Percentiles rank a stretch among this genome's conserved stretches.
phyloP scores from a whole-genome alignment of 1,284 basidiomycete genomes.

The Ceraceosorus guamensis region DNA sequence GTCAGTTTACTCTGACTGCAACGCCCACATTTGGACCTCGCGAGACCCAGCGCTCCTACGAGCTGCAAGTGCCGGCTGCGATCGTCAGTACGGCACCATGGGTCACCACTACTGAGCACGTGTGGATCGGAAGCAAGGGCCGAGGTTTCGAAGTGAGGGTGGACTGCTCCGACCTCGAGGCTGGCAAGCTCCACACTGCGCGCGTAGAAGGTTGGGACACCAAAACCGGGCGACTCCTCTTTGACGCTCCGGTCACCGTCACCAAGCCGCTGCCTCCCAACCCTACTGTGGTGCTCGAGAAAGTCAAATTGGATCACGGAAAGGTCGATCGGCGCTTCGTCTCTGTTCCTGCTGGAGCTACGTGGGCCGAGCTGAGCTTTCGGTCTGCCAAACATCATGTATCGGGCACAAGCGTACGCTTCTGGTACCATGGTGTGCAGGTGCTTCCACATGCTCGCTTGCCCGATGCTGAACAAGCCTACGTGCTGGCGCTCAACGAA shows the following conservation, averaged over 20 bases:
- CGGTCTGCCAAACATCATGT: constrained; percentile 38
- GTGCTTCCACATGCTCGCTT: constrained; percentile 42
- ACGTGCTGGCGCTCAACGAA: constrained; percentile 41
- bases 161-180: constrained; percentile 37
- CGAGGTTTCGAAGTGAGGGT: constrained; percentile 48
- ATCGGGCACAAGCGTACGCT: constrained; percentile 35
- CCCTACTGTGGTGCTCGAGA: constrained; percentile 31
- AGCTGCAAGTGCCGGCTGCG: constrained; percentile 39
- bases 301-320: constrained; percentile 33
- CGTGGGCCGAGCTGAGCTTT: constrained; percentile 46
- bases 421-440: constrained; percentile 49
- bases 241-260: constrained; percentile 47
- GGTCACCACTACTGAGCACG: constrained; percentile 41
- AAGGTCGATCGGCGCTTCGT: constrained; percentile 44
- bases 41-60: constrained; percentile 44
- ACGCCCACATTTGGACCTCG: constrained; percentile 34
- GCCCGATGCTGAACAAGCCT: constrained; percentile 41
- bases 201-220: constrained; percentile 43
- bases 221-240: constrained; percentile 36
- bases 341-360: constrained; percentile 46
- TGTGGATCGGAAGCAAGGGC: constrained; percentile 46
- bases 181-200: constrained; percentile 43
- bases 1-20: constrained; percentile 41
- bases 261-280: constrained; percentile 37
- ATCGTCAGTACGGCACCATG: constrained; percentile 37